Base-by-base conservation (phyloP, 108 stramenopile species). In the Nitzschia sp. region DNA sequence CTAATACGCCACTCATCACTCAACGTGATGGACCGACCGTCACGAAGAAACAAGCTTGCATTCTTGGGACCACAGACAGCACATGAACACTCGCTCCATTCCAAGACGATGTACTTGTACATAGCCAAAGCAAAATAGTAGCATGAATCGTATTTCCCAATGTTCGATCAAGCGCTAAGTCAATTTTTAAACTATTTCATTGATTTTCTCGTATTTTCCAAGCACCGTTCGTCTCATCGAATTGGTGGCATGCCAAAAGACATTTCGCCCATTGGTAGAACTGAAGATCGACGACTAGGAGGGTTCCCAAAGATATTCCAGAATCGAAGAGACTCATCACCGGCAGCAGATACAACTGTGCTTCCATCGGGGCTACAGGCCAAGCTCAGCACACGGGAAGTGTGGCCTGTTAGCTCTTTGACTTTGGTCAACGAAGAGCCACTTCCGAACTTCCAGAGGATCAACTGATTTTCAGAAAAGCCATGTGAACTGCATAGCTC, bases 321-420 rank as follows among this genome's bases (percentile, higher is more conserved):
- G 77, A 99, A 98, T 9, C 99, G 94, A 16, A 99, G 79, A 2
- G 99, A 98, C 78, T 99, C 98, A 75, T 99, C 99, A 16, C 95
- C 97, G 11, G 96, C 97, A 1, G 94, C 98, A n/a, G 97, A 96
- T 28, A 94, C 94, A 5, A 99, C 97, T 19, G 91, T 86, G 50
- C 80, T 72, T 44, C 98, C 97, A 79, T 99, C 97, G 19, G 98
- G 97, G 53, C 92, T 94, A 41, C 82, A 79, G 46, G 92, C 99
- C 88, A 98, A 81, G 72, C 96, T 96, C 32, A 99, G 75, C 9
- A 88, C 96, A 29, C 97, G 88, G 5, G 95, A 88, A 22, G 96
- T 96, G 77, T 99, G 99, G 0, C 97, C 97, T 6, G 83, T 93
- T 48, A 99, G 79, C 63, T 99, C 99, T 69, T 97, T 85, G 25